Percentiles rank a stretch among this genome's conserved stretches.
Conservation (phyloP, 148 eudicot genomes). For the Persicaria tinctoria region DNA sequence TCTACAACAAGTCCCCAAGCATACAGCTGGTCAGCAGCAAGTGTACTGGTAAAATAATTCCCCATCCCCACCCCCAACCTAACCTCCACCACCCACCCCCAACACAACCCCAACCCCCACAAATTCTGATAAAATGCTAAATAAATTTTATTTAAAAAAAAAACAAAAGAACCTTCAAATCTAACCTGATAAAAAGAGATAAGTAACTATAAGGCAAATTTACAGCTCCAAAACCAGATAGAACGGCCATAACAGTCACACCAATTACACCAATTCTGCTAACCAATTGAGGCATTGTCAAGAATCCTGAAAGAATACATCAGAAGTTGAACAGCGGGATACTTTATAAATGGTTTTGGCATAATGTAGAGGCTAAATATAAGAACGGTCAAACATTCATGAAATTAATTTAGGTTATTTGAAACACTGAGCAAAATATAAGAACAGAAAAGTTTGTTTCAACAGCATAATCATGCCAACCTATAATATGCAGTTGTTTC, state of each 20-base stretch:
- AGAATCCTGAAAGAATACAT: conserved; percentile 57
- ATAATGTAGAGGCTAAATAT: neutral
- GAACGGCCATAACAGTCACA: conserved; percentile 92
- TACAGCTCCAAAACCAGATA: conserved; percentile 98
- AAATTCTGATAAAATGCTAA: neutral
- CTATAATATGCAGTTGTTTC: neutral
- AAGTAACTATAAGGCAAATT: conserved; percentile 95
- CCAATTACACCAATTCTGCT: conserved; percentile 99
- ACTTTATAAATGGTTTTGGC: neutral
- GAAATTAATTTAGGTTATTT: neutral
- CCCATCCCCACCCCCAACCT: neutral
- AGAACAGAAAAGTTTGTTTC: neutral
- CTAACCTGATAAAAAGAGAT: conserved; percentile 84
- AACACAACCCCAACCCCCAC: neutral
- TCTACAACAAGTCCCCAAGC: conserved; percentile 25
- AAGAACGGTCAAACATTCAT: neutral
- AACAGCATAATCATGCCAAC: neutral
- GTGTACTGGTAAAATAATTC: neutral
- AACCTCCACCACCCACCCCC: neutral
- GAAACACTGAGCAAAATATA: neutral
- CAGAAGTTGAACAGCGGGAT: neutral
- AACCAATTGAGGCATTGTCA: conserved; percentile 92
- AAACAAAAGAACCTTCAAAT: neutral
- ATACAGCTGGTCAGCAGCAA: conserved; percentile 15
- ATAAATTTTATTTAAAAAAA: neutral